Evolutionary conservation across 108 stramenopile species (phyloP), one percentile per base, ranked within the genome.

Genomic region (Pseudonitzschia multiseries): DNA sequence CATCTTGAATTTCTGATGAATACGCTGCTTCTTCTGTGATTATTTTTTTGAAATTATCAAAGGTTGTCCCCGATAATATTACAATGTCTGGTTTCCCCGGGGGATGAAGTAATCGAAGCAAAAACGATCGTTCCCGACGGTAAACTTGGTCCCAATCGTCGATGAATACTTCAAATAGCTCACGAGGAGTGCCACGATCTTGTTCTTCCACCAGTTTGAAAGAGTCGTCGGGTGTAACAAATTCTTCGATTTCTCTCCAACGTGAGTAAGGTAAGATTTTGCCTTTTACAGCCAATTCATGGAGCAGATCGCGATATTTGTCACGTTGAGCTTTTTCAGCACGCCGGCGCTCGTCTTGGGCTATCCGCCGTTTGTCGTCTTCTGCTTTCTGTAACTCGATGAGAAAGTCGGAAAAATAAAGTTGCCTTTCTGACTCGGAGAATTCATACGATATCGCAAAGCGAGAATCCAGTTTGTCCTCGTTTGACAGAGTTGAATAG

Each of bases 261-360:
- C 79, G 79, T 28, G 87, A 83, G 15, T 71, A 76, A 2, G 89
- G 90, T 36, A 73, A 50, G 65, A 94, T 80, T 8, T 69, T 75
- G 0, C 89, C 89, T 18, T 87, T 68, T 8, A 59, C 64, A 4
- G 89, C 93, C 56, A 91, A 31, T 29, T 71, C 56, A 43, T 68
- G 57, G 8, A 93, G 77, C 0, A 70, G 53, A 0, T 76, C 79
- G 14, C 79, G 70, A 65, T 76, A 93, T 0, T 80, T 83, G 67
- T 93, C 93, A 17, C 93, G 83, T 63, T 93, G 90, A 9, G 85
- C 93, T 57, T 89, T 88, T 69, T 91, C 93, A 1, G 90, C 87
- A 61, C 90, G 78, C 36, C 77, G 80, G 13, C 84, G 71, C 9
- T 88, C 93, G 65, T 93, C 90, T 63, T 83, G 90, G 18, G 88